Evolutionary conservation across 805 yeast species (phyloP).

Genomic region (Kuraishia hungarica): DNA sequence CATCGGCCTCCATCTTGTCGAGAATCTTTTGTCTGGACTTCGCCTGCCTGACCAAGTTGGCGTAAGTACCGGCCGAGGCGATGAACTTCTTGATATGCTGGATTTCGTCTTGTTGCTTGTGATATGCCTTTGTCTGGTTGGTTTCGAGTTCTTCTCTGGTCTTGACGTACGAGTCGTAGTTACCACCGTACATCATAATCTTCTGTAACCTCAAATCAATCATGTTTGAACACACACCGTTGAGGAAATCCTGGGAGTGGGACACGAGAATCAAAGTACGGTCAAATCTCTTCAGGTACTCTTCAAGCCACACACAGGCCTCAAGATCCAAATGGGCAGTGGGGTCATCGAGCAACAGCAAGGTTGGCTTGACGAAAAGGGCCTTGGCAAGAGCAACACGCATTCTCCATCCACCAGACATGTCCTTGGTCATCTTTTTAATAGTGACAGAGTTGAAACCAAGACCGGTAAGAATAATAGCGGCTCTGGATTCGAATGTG

Average conservation of each 20-base stretch:
- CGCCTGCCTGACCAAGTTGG: constrained; percentile 96
- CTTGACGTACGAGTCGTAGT: constrained; percentile 93
- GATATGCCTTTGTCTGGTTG: constrained; percentile 96
- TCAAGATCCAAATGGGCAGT: constrained; percentile 98
- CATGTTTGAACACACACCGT: constrained; percentile 98
- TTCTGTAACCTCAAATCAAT: constrained; percentile 89
- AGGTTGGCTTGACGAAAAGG: constrained; percentile 93
- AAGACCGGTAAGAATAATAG: constrained; percentile 90
- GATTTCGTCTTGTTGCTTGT: constrained; percentile 97
- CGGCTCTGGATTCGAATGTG: constrained; percentile 95
- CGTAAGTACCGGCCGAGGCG: constrained; percentile 99
- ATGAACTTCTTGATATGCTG: constrained; percentile 96
- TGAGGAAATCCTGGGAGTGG: constrained; percentile 98
- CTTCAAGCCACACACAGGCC: constrained; percentile 99
- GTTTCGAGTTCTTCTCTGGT: constrained; percentile 91
- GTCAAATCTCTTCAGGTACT: constrained; percentile 90
- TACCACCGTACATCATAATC: constrained; percentile 85
- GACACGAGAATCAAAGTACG: constrained; percentile 90
- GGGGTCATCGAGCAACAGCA: constrained; percentile 93
- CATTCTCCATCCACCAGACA: constrained; percentile 99
- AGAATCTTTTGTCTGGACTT: constrained; percentile 98
- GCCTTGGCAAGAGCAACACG: constrained; percentile 98
- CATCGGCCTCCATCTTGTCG: constrained; percentile 99
- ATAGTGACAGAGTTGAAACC: constrained; percentile 89
- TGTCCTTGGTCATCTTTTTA: constrained; percentile 90